Evolutionary conservation across 768 basidiomycete species (phyloP).

Genomic region (Trametes cubensis): DNA sequence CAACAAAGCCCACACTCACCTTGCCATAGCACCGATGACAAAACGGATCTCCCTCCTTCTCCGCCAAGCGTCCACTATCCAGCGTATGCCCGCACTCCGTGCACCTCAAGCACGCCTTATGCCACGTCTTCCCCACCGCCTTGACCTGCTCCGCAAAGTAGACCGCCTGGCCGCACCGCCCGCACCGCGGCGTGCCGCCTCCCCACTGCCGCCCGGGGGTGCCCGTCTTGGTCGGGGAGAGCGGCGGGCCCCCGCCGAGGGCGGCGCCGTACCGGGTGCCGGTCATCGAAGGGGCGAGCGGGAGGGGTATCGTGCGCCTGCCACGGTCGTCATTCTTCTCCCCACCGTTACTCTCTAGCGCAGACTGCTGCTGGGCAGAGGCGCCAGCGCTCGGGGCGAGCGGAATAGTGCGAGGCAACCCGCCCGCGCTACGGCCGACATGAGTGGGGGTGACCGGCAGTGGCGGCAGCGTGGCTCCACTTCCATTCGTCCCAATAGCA

Average conservation of each 20-base stretch:
- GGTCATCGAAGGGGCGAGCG: constrained; percentile 51
- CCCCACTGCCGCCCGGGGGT: constrained; percentile 46
- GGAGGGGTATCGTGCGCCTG: constrained; percentile 9
- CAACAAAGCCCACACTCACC: constrained; percentile 38
- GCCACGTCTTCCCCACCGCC: constrained; percentile 79
- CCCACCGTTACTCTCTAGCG: not conserved
- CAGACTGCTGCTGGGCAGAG: not conserved
- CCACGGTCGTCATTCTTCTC: not conserved
- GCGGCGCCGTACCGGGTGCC: constrained; percentile 71
- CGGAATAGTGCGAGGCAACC: constrained; percentile 55
- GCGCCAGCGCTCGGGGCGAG: constrained; percentile 41
- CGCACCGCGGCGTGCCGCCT: constrained; percentile 61
- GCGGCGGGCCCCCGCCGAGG: constrained; percentile 34
- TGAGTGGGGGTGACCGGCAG: constrained; percentile 41
- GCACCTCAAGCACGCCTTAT: constrained; percentile 79
- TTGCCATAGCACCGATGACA: constrained; percentile 78
- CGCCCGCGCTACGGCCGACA: constrained; percentile 48
- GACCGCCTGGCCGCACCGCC: constrained; percentile 72
- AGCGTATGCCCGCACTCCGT: constrained; percentile 66
- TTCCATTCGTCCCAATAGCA: no score
- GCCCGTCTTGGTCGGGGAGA: constrained; percentile 31
- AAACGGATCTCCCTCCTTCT: constrained; percentile 73
- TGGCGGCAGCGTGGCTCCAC: not conserved
- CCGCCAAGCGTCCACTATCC: constrained; percentile 73
- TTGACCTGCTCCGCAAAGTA: constrained; percentile 88